A percentile compares a stretch with the other conserved stretches of the same genome.
These are phyloP conservation scores for Puccinia coronata DNA, from an alignment of 1,284 basidiomycete species.

Conservation along the genomic window DNA sequence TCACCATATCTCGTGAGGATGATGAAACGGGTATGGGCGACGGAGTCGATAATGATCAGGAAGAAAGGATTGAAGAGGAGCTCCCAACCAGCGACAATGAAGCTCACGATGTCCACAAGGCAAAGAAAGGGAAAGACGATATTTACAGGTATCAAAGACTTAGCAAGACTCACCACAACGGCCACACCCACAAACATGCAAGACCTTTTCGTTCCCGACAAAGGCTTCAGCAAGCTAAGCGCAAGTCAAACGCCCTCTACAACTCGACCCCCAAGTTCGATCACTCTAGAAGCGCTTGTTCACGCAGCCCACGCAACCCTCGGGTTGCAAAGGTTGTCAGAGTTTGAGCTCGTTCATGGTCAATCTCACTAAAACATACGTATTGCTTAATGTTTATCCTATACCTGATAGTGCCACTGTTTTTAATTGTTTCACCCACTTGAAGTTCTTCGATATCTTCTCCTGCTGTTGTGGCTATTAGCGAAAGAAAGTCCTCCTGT, in stretches of 20 bases:
- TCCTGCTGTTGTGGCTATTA: not conserved
- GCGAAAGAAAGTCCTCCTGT: not conserved
- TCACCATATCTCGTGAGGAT: constrained; percentile 27
- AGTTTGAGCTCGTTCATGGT: not conserved
- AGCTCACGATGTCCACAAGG: not conserved
- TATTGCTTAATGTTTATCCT: not conserved
- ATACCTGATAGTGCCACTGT: not conserved
- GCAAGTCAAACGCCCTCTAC: constrained; percentile 7
- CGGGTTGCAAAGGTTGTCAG: constrained; percentile 11
- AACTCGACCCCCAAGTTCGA: constrained; percentile 16
- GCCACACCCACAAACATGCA: not conserved
- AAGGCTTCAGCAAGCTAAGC: constrained; percentile 1
- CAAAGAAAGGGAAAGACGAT: constrained; percentile 8
- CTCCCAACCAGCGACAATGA: not conserved
- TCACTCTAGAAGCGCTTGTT: constrained; percentile 17
- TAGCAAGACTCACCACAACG: not conserved
- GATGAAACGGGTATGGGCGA: not conserved
- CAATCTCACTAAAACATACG: not conserved
- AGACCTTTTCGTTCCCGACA: not conserved
- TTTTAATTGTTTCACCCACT: not conserved
- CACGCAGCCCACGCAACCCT: constrained; percentile 26
- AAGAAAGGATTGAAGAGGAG: not conserved
- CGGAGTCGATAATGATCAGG: not conserved
- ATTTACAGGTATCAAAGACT: not conserved
- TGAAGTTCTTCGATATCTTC: not conserved